Percentiles rank a stretch among this genome's conserved stretches.
phyloP scores from a whole-genome alignment of 202 grass and related monocot species.

The Brachypodium distachyon region DNA sequence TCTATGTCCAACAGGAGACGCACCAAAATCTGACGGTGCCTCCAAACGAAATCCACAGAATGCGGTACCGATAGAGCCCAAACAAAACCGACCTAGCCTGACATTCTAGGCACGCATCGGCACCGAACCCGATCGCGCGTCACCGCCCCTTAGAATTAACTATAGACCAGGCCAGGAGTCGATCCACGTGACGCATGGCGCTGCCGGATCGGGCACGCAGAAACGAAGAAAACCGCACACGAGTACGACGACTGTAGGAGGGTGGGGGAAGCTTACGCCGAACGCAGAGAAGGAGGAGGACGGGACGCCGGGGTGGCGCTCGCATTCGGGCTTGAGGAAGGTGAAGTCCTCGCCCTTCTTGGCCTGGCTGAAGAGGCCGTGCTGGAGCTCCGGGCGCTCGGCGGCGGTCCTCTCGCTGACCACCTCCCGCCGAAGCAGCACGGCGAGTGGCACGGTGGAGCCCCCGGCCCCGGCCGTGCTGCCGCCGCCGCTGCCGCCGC shows the following conservation, averaged over 20 bases:
- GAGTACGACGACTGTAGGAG: neutral
- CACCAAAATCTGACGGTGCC: neutral
- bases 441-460: constrained; percentile 40
- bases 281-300: constrained; percentile 61
- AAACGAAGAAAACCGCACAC: neutral
- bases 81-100: neutral
- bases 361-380: constrained; percentile 52
- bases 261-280: constrained; percentile 19
- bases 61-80: neutral
- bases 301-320: constrained; percentile 54
- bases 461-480: neutral
- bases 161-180: neutral
- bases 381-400: constrained; percentile 51
- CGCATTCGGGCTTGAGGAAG: constrained; percentile 60
- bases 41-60: neutral
- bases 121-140: constrained; percentile 2
- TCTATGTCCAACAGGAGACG: neutral
- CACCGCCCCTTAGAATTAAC: neutral
- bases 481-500: neutral
- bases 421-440: constrained; percentile 60
- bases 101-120: neutral
- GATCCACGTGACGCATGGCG: neutral
- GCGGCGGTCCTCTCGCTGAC: constrained; percentile 47
- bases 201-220: constrained; percentile 2
- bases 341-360: constrained; percentile 85